A percentile compares a stretch with the other conserved stretches of the same genome.
Evolutionary conservation across 306 rosid genomes (phyloP).

Genomic region (Bauhinia variegata): DNA sequence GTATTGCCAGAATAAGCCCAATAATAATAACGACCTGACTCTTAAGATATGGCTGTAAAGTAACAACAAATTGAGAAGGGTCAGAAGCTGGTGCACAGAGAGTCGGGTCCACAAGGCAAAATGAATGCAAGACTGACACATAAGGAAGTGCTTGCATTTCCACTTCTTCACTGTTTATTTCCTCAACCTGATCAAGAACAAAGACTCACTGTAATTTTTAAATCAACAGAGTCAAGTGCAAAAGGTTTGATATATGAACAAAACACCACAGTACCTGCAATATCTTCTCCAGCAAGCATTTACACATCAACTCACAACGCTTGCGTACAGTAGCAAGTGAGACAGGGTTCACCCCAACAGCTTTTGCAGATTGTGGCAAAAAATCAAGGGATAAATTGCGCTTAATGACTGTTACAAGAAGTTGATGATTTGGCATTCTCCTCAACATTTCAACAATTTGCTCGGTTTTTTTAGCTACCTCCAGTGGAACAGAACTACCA

Average conservation of each 20-base stretch:
- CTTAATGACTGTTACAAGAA: slow-evolving; percentile 82
- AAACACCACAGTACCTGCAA: slow-evolving; percentile 64
- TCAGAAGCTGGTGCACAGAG: slow-evolving; percentile 92
- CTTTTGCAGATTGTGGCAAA: slow-evolving; percentile 92
- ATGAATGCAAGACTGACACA: slow-evolving; percentile 87
- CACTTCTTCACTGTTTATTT: slow-evolving; percentile 67
- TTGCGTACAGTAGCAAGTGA: slow-evolving; percentile 80
- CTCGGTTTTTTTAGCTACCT: slow-evolving; percentile 83
- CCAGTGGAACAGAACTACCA: slow-evolving; percentile 90
- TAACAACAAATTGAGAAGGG: slow-evolving; percentile 94
- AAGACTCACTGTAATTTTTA: slow-evolving; percentile 21
- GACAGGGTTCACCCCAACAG: slow-evolving; percentile 79
- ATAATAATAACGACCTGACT: slow-evolving; percentile 66
- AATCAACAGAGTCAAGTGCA: slow-evolving; percentile 20
- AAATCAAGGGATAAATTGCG: slow-evolving; percentile 95
- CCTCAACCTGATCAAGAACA: slow-evolving; percentile 75
- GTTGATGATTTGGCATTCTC: slow-evolving; percentile 84
- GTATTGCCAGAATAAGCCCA: slow-evolving; percentile 12
- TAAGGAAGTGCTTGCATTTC: slow-evolving; percentile 81
- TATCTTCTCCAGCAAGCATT: slow-evolving; percentile 91
- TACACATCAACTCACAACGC: slow-evolving; percentile 98
- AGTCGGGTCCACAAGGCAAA: slow-evolving; percentile 90
- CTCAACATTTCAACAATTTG: slow-evolving; percentile 92
- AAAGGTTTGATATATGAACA: slow-evolving; percentile 20
- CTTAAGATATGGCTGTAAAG: slow-evolving; percentile 95